Evolutionary conservation across 768 basidiomycete species (phyloP).

Genomic region (Psilocybe tampanensis): DNA sequence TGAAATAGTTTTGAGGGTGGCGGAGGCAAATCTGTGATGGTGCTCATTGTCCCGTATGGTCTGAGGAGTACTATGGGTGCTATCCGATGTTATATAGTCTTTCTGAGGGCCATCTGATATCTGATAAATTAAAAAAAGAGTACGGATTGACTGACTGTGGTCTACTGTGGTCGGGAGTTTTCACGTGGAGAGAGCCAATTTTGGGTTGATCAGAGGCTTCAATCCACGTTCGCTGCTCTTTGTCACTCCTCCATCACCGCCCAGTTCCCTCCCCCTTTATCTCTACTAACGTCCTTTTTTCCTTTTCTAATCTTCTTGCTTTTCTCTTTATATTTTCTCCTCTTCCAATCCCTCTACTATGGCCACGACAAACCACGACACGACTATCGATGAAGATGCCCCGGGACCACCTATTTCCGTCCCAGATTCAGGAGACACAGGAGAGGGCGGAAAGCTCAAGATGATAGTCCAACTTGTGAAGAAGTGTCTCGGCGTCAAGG

Average conservation of each 20-base stretch:
- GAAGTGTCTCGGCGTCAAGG: constrained; percentile 91
- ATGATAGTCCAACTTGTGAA: constrained; percentile 92
- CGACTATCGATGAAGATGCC: constrained; percentile 45
- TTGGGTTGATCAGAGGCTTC: constrained; percentile 4
- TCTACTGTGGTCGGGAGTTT: not conserved
- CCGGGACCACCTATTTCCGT: constrained; percentile 63
- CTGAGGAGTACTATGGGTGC: no score
- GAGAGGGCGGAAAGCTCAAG: constrained; percentile 91
- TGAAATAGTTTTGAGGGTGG: no score
- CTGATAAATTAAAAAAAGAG: no score
- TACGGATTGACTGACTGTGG: no score
- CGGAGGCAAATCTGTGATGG: no score
- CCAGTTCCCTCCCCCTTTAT: constrained; percentile 1
- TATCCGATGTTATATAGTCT: no score
- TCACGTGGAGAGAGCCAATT: constrained; percentile 15
- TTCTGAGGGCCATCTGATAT: no score
- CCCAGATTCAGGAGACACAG: constrained; percentile 67
- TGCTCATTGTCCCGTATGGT: no score
- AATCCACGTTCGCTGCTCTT: constrained; percentile 14
- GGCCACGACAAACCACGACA: constrained; percentile 14
- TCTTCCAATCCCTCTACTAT: constrained; percentile 1
- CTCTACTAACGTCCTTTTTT: not conserved
- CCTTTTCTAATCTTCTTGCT: constrained; percentile 1
- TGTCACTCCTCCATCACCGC: constrained; percentile 11
- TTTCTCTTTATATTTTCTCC: not conserved